These are phyloP conservation scores for Cutaneotrichosporon sp. DNA, from an alignment of 1,284 basidiomycete genomes.

Conservation along the genomic window DNA sequence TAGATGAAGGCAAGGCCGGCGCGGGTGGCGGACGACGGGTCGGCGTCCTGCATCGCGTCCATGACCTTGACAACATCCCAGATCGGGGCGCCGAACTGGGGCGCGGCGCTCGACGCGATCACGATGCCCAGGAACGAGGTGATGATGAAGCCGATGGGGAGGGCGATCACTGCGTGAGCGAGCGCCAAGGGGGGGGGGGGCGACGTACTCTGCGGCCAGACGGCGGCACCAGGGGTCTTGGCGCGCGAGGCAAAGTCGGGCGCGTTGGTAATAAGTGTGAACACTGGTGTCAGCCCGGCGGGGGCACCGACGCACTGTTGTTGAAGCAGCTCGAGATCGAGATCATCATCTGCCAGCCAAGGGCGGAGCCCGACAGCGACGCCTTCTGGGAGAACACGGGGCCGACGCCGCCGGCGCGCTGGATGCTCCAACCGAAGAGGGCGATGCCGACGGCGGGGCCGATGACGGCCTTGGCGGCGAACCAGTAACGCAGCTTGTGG, in stretches of 20 bases:
- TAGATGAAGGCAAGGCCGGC: slow-evolving; percentile 64
- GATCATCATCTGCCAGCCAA: slow-evolving; percentile 77
- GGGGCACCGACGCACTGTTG: slow-evolving; percentile 59
- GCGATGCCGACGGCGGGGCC: slow-evolving; percentile 66
- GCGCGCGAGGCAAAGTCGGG: slow-evolving; percentile 74
- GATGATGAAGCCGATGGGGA: slow-evolving; percentile 73
- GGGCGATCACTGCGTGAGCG: slow-evolving; percentile 58
- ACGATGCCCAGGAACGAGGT: slow-evolving; percentile 83
- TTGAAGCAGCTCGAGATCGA: slow-evolving; percentile 76
- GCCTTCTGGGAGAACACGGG: slow-evolving; percentile 72
- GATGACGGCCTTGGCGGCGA: slow-evolving; percentile 75
- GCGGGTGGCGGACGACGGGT: slow-evolving; percentile 30
- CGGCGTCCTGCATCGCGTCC: slow-evolving; percentile 42
- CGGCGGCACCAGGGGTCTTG: slow-evolving; percentile 64
- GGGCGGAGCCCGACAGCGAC: slow-evolving; percentile 65
- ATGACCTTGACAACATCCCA: slow-evolving; percentile 62
- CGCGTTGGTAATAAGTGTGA: slow-evolving; percentile 60
- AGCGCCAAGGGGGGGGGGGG: too few relatives aligned
- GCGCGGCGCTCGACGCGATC: slow-evolving; percentile 73
- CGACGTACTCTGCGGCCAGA: slow-evolving; percentile 63
- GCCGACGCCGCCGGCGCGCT: slow-evolving; percentile 75
- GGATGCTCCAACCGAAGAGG: slow-evolving; percentile 79
- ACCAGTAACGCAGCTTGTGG: slow-evolving; percentile 77
- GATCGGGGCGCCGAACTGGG: slow-evolving; percentile 73
- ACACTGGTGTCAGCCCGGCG: slow-evolving; percentile 32